Conservation (phyloP, 1,139 yeast genomes). For the Diutina mesorugosa region DNA sequence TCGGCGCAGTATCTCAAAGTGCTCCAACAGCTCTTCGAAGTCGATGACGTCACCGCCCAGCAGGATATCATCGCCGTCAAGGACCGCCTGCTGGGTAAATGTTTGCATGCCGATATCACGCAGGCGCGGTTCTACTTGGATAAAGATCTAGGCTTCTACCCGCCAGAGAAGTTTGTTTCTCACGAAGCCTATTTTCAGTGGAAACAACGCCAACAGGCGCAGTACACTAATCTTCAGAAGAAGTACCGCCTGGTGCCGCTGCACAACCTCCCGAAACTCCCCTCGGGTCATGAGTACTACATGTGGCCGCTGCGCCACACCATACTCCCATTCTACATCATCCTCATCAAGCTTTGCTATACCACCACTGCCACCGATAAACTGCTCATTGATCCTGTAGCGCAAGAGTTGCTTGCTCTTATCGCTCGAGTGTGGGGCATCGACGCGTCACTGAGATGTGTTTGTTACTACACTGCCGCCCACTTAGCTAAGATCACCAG, state of each 20-base stretch:
- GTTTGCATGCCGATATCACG: slow-evolving; percentile 32
- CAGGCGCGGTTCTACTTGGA: slow-evolving; percentile 24
- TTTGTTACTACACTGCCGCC: slow-evolving; percentile 40
- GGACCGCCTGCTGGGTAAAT: slow-evolving; percentile 28
- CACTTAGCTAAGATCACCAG: slow-evolving; percentile 27
- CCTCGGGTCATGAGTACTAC: slow-evolving; percentile 21
- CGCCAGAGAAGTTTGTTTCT: slow-evolving; percentile 28
- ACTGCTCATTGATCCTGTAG: slow-evolving; percentile 2
- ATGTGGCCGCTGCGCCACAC: slow-evolving; percentile 28
- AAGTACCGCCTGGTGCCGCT: slow-evolving; percentile 28
- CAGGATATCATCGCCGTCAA: slow-evolving; percentile 33
- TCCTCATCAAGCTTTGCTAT: slow-evolving; percentile 16
- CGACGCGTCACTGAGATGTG: slow-evolving; percentile 37
- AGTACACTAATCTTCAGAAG: slow-evolving; percentile 22
- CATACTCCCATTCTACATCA: slow-evolving; percentile 18
- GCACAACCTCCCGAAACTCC: slow-evolving; percentile 19
- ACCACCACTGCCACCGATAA: slow-evolving; percentile 9
- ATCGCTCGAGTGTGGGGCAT: slow-evolving; percentile 54
- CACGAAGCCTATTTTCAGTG: slow-evolving; percentile 32
- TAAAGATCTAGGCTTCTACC: slow-evolving; percentile 27
- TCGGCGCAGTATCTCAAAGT: slow-evolving; percentile 14
- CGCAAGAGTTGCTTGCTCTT: slow-evolving; percentile 24
- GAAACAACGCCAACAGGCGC: slow-evolving; percentile 33
- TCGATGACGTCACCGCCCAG: slow-evolving; percentile 31
- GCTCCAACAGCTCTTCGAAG: slow-evolving; percentile 26